These are phyloP conservation scores for Chrysopogon serrulatus DNA, from an alignment of 176 grass and related monocot genomes.

Conservation along the genomic window DNA sequence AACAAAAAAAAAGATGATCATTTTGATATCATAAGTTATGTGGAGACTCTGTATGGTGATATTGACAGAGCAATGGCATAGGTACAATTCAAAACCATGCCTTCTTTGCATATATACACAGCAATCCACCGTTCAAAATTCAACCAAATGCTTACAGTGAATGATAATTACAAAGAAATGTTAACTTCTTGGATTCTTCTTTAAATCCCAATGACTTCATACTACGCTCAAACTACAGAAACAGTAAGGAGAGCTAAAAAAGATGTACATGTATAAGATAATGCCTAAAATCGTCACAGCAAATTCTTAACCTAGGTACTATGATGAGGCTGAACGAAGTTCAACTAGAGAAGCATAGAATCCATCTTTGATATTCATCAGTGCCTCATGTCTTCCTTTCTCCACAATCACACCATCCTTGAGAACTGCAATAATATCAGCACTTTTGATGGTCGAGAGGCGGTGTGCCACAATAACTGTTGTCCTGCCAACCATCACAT, in stretches of 20 bases:
- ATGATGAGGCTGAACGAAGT: slow-evolving; percentile 34
- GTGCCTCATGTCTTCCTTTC: slow-evolving; percentile 62
- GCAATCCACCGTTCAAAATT: not conserved
- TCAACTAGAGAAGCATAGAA: slow-evolving; percentile 73
- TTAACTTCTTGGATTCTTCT: not conserved
- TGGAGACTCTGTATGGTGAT: not conserved
- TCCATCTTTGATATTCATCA: slow-evolving; percentile 62
- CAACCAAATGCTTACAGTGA: not conserved
- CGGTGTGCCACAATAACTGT: slow-evolving; percentile 72
- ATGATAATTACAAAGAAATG: not conserved
- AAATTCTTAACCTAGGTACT: slow-evolving; percentile 1
- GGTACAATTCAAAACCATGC: not conserved
- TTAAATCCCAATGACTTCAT: slow-evolving; percentile 4
- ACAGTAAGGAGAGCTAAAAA: not conserved
- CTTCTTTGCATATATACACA: not conserved
- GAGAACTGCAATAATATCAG: slow-evolving; percentile 68
- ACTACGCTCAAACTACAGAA: not conserved
- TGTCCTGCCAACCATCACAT: slow-evolving; percentile 70
- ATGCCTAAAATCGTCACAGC: not conserved
- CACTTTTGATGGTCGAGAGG: slow-evolving; percentile 70
- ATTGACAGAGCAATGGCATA: not conserved
- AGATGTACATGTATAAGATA: not conserved
- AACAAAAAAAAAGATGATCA: not conserved
- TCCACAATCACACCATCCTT: slow-evolving; percentile 69
- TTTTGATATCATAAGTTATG: not conserved